Base-by-base conservation (phyloP, 176 grass and related monocot species). In the Miscanthus lutarioriparius region DNA sequence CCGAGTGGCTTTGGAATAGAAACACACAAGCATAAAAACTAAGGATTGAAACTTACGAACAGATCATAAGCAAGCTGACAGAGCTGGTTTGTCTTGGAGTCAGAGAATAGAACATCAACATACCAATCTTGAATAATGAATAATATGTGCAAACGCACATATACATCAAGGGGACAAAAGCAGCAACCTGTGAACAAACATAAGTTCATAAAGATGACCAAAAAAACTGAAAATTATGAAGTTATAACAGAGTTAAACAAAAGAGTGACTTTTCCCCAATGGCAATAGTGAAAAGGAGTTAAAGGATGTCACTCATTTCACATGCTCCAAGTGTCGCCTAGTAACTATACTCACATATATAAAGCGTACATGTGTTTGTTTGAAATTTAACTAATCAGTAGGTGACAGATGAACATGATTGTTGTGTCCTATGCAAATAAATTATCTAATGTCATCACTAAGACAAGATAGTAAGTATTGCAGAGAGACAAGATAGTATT, bases 111-210 rank as follows among this genome's bases (percentile, higher is more conserved):
- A 99, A 99, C 96, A 99, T 99, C 67, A 99, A 71, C 96, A 99
- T 99, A 78, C 96, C 96, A 87, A 99, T 96, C 76, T 99, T 87
- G 89, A 99, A 96, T 75, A 99, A 82, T 30, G 96, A 99, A 91
- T 99, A 99, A 79, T 99, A 99, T 58, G 96, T 99, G 89, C 96
- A 99, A 79, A 99, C 83, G 74, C 93, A 99, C 96, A 99, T 99
- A 87, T 99, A 99, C 91, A 99, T 88, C 83, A 99, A 91, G 48
- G 96, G 96, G 61, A 96, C 81, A 86, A 99, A 96, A 78, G 93
- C 93, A 86, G 86, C 96, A 87, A 99, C 91, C 96, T 99, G 88
- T 54, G 72, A 73, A 87, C 25, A 91, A 91, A 76, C 17, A 19
- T 25, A 74, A 54, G 11, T 22, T 70, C 64, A 40, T 76, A 75